Evolutionary conservation across 1,284 basidiomycete genomes (phyloP), one percentile per base, ranked within the genome.

Genomic region (Tilletia walkeri): DNA sequence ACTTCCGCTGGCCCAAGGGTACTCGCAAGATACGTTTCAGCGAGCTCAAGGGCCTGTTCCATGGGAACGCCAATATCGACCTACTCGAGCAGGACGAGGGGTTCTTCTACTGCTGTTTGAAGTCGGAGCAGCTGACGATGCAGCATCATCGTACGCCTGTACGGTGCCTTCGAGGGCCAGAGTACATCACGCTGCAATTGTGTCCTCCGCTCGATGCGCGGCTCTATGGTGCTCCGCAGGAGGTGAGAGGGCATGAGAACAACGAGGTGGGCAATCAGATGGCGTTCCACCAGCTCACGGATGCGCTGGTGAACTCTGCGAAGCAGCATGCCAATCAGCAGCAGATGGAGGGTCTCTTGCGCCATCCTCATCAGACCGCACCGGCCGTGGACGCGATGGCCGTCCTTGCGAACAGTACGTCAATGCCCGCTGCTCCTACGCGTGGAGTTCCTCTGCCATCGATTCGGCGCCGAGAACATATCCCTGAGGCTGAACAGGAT

Each of bases 81-180:
- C 76, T 72, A 20, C 68, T 67, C n/a, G 67, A 68, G 2, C 75
- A 75, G 7, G 71, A 84, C 7, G 70, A 77, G n/a, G 66, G 39
- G 16, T 70, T 76, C 20, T 76, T 84, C 49, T 65, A 71, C 61
- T 66, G 63, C 48, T 77, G 77, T 50, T 63, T 61, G 34, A 63
- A 63, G 39, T 75, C 73, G n/a, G 66, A 47, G 18, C 73, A 81
- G 76, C 74, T 84, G 5, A 72, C 78, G 16, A 74, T 76, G 61
- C 81, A 84, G 65, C 71, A 75, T 1, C 50, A 70, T 7, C 82
- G 36, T 2, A 63, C 38, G 80, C 41, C 85, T 78, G 81, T 85
- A 84, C 73, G 74, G 82, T 50, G 79, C 78, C 14, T 85, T 82
- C 70, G 45, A 54, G 39, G 18, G 10, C 10, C 16, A 39, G 50